These are phyloP conservation scores for Colletotrichum endophyticum DNA, from an alignment of 2,329 filamentous ascomycete species.

Conservation along the genomic window DNA sequence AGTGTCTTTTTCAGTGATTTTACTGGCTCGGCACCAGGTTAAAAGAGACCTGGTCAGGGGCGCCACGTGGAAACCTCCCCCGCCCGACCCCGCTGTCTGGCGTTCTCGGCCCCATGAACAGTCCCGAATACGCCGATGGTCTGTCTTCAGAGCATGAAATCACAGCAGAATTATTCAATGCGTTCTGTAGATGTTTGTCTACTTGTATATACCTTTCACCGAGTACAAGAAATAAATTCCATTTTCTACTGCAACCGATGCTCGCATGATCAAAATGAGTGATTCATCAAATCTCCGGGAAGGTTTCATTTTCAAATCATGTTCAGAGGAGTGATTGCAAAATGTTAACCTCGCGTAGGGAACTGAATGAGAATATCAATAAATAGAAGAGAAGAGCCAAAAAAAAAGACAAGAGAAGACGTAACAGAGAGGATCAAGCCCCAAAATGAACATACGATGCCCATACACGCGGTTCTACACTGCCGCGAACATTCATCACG, in stretches of 20 bases:
- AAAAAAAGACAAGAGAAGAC: too few relatives aligned
- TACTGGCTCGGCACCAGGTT: not conserved
- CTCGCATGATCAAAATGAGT: not conserved
- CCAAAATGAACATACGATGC: too few relatives aligned
- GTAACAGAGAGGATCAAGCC: too few relatives aligned
- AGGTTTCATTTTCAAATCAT: too few relatives aligned
- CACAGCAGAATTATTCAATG: not conserved
- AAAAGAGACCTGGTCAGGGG: not conserved
- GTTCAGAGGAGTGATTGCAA: too few relatives aligned
- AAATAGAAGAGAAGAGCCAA: too few relatives aligned
- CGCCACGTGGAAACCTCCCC: not conserved
- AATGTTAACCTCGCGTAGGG: too few relatives aligned
- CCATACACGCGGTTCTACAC: too few relatives aligned
- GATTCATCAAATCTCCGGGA: too few relatives aligned
- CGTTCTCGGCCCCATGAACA: not conserved
- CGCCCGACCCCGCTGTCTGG: not conserved
- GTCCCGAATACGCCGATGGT: not conserved
- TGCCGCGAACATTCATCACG: too few relatives aligned
- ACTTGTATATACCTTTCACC: accelerated
- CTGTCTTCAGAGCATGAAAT: not conserved
- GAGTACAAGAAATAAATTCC: accelerated
- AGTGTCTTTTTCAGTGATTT: not conserved
- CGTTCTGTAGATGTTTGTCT: not conserved
- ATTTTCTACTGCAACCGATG: not conserved
- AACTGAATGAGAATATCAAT: too few relatives aligned